Evolutionary conservation across 1,139 yeast genomes (phyloP).

Genomic region (Lodderomyces metapsilosis): DNA sequence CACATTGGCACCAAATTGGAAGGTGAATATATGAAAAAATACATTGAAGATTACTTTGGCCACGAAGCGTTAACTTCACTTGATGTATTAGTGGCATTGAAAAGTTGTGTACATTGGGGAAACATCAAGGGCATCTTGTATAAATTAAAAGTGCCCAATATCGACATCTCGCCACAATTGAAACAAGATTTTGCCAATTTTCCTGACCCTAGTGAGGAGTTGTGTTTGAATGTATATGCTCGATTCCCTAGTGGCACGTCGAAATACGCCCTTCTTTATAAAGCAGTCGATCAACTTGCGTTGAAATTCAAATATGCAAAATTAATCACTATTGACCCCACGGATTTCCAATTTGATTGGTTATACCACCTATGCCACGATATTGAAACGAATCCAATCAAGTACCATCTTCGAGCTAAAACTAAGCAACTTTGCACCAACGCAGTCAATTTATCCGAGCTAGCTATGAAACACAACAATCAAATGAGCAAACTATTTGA

Average conservation of each 20-base stretch:
- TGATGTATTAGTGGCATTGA: slow-evolving; percentile 48
- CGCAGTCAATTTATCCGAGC: slow-evolving; percentile 38
- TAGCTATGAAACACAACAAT: slow-evolving; percentile 24
- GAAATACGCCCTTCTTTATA: slow-evolving; percentile 44
- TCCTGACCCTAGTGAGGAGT: slow-evolving; percentile 43
- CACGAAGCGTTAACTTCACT: slow-evolving; percentile 38
- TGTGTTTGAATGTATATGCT: slow-evolving; percentile 40
- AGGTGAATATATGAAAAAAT: slow-evolving; percentile 43
- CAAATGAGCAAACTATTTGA: slow-evolving; percentile 28
- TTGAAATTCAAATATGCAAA: slow-evolving; percentile 22
- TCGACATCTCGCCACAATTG: slow-evolving; percentile 32
- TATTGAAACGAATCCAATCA: slow-evolving; percentile 48
- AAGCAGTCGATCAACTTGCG: slow-evolving; percentile 33
- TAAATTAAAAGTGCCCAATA: slow-evolving; percentile 42
- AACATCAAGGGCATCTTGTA: slow-evolving; percentile 49
- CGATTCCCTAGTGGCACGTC: slow-evolving; percentile 59
- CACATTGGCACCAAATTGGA: slow-evolving; percentile 52
- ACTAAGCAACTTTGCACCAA: slow-evolving; percentile 35
- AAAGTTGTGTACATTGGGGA: slow-evolving; percentile 59
- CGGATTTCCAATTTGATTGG: slow-evolving; percentile 27
- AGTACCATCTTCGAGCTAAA: slow-evolving; percentile 47
- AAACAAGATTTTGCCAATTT: slow-evolving; percentile 33
- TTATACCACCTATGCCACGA: slow-evolving; percentile 43
- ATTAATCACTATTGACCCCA: slow-evolving; percentile 25
- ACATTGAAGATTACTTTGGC: slow-evolving; percentile 42